A percentile compares a stretch with the other conserved stretches of the same genome.
phyloP scores from a whole-genome alignment of 1,284 basidiomycete genomes.

The Bjerkandera adusta region DNA sequence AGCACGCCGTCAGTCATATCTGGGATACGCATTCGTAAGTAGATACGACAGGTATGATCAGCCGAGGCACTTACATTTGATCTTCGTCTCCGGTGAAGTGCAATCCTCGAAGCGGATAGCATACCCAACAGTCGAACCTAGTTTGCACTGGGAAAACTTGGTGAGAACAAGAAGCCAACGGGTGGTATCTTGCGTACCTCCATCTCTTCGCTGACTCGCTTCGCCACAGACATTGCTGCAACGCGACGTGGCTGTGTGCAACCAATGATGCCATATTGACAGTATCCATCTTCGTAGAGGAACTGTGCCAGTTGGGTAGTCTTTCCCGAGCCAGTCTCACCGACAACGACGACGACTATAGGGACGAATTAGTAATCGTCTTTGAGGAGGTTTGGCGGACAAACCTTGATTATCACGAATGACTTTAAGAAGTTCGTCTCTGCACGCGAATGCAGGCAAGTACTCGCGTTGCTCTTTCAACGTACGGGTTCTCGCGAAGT shows the following conservation, averaged over 20 bases:
- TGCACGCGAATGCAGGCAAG: constrained; percentile 95
- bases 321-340: constrained; percentile 95
- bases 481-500: constrained; percentile 81
- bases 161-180: not conserved
- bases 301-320: constrained; percentile 93
- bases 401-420: constrained; percentile 95
- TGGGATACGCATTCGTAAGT: constrained; percentile 32
- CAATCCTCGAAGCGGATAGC: constrained; percentile 98
- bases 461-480: constrained; percentile 96
- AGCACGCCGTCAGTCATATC: constrained; percentile 99
- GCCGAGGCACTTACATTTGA: constrained; percentile 76
- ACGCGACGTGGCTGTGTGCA: constrained; percentile 98
- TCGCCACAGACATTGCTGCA: constrained; percentile 98
- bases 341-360: constrained; percentile 87
- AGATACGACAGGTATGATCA: not conserved
- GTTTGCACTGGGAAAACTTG: constrained; percentile 58
- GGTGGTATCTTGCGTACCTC: constrained; percentile 45
- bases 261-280: constrained; percentile 83
- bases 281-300: constrained; percentile 95
- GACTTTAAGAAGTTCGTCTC: constrained; percentile 89
- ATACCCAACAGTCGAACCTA: constrained; percentile 90
- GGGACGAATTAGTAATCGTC: not conserved
- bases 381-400: constrained; percentile 16
- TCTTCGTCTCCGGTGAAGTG: constrained; percentile 88
- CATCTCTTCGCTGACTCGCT: constrained; percentile 97